phyloP scores from a whole-genome alignment of 78 protist genomes.

The Dictyostelium intermedium region DNA sequence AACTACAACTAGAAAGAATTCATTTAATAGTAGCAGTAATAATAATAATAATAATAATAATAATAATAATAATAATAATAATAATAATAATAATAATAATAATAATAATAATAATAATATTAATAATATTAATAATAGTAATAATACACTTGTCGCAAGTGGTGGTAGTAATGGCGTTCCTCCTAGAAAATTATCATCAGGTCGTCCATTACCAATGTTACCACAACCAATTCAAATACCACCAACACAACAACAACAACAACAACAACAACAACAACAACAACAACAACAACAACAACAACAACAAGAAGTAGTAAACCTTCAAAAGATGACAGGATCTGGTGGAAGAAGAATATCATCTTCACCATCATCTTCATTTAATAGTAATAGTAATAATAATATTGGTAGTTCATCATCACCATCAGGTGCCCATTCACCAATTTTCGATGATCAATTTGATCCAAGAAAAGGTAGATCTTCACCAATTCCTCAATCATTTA shows the following conservation, averaged over 20 bases:
- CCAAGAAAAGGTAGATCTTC: conserved; percentile 39
- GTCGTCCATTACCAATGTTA: conserved; percentile 21
- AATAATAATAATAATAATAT: too few relatives aligned
- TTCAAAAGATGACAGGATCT: not conserved
- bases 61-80: not conserved
- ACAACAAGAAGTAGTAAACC: not conserved
- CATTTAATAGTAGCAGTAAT: not conserved
- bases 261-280: not conserved
- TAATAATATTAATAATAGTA: not conserved
- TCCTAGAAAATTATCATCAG: conserved; percentile 24
- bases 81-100: not conserved
- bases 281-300: not conserved
- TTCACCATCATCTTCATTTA: not conserved
- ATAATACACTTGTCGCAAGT: not conserved
- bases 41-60: not conserved
- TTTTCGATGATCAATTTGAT: conserved; percentile 21
- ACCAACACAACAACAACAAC: not conserved
- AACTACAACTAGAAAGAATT: not conserved
- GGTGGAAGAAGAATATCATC: not conserved
- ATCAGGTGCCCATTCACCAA: conserved; percentile 19
- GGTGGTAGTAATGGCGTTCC: not conserved
- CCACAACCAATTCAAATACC: not conserved
- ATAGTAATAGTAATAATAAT: not conserved
- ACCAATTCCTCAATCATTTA: conserved; percentile 6
- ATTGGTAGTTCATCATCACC: not conserved